Conservation (phyloP, 106 monocot species). For the Dactylorhiza incarnata region DNA sequence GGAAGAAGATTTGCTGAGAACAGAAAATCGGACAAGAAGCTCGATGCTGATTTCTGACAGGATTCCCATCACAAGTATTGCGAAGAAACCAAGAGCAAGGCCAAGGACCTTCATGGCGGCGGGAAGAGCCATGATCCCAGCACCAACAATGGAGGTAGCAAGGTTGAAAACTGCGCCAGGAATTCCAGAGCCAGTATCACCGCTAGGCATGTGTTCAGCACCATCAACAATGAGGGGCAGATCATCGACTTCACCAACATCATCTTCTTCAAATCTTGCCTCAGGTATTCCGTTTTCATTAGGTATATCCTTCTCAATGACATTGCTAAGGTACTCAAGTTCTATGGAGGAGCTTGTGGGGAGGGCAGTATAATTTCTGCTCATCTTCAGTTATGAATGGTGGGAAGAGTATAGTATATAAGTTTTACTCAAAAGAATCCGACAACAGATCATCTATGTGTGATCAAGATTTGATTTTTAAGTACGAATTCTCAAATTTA, state of each 20-base stretch:
- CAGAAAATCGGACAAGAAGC: slow-evolving; percentile 59
- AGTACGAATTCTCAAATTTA: neutral
- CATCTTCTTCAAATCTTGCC: slow-evolving; percentile 2
- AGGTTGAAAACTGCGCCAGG: slow-evolving; percentile 84
- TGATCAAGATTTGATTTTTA: neutral
- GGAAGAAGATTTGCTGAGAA: slow-evolving; percentile 39
- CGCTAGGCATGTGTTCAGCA: neutral
- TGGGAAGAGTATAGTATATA: too few relatives aligned
- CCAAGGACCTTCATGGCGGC: slow-evolving; percentile 92
- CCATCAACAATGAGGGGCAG: slow-evolving; percentile 36
- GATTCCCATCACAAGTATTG: slow-evolving; percentile 60
- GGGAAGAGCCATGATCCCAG: slow-evolving; percentile 91
- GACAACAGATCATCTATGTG: neutral
- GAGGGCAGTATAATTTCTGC: slow-evolving; percentile 27
- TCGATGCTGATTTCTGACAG: slow-evolving; percentile 81
- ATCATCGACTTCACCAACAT: slow-evolving; percentile 33
- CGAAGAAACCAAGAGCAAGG: slow-evolving; percentile 33
- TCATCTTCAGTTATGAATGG: slow-evolving; percentile 11
- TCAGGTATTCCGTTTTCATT: neutral
- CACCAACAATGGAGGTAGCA: slow-evolving; percentile 83
- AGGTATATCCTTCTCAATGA: neutral
- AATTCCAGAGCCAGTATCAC: slow-evolving; percentile 33
- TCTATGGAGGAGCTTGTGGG: slow-evolving; percentile 31
- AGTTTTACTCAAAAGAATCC: neutral
- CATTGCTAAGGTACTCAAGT: slow-evolving; percentile 21